Evolutionary conservation across 352 stramenopile genomes (phyloP).

Genomic region (Phytopythium mirpurense): DNA sequence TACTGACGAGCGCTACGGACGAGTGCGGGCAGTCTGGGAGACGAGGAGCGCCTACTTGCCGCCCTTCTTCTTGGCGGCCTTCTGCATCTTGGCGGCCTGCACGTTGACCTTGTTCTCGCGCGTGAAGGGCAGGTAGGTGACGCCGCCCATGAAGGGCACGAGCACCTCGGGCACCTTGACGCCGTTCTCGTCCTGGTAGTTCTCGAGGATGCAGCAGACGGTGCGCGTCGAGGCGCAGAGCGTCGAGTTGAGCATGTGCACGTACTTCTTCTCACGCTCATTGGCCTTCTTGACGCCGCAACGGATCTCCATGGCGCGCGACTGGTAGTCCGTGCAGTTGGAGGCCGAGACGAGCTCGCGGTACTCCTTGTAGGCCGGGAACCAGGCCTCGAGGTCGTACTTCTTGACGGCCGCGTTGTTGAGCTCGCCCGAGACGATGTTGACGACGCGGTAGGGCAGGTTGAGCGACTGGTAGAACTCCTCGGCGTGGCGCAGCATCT

Average conservation of each 20-base stretch:
- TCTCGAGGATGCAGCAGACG: constrained; percentile 99
- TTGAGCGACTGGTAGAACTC: constrained; percentile 98
- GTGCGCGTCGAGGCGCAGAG: constrained; percentile 97
- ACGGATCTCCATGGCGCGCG: constrained; percentile 96
- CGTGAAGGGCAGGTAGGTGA: constrained; percentile 98
- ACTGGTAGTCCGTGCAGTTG: constrained; percentile 99
- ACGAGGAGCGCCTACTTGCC: constrained; percentile 43
- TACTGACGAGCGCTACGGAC: too few relatives aligned
- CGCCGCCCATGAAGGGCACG: constrained; percentile 97
- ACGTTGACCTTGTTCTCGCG: constrained; percentile 90
- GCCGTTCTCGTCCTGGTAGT: constrained; percentile 96
- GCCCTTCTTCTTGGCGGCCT: constrained; percentile 91
- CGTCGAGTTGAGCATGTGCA: constrained; percentile 99
- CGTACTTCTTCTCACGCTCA: constrained; percentile 95
- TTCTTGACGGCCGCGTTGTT: constrained; percentile 99
- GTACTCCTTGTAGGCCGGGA: constrained; percentile 98
- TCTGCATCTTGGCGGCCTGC: constrained; percentile 94
- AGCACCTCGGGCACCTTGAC: constrained; percentile 97
- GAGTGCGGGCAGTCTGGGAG: too few relatives aligned
- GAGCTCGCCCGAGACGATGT: constrained; percentile 97
- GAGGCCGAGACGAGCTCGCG: constrained; percentile 98
- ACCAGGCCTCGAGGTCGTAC: constrained; percentile 99
- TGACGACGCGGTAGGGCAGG: constrained; percentile 99
- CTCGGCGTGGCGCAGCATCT: constrained; percentile 91
- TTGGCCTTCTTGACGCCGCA: constrained; percentile 96